Conservation (phyloP, 345 rosid genomes). For the Brassica nigra region DNA sequence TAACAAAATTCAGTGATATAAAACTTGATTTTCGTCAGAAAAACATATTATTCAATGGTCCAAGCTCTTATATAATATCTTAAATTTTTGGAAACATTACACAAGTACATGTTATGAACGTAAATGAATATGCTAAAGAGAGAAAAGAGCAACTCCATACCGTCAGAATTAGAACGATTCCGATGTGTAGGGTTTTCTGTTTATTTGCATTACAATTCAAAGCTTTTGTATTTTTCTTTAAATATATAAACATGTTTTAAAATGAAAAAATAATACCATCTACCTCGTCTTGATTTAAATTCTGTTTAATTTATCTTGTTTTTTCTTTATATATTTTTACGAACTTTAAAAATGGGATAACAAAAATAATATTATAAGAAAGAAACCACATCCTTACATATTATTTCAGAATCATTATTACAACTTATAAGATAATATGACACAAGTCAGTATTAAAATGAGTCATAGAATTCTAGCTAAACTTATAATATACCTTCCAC, state of each 20-base stretch:
- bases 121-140: background rate
- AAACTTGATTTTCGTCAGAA: background rate
- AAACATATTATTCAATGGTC: background rate
- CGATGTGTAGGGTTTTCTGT: background rate
- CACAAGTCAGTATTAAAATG: too few relatives aligned
- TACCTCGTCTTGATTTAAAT: conserved; percentile 12
- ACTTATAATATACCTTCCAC: too few relatives aligned
- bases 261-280: background rate
- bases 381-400: conserved; percentile 13
- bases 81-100: background rate
- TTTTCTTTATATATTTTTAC: conserved; percentile 19
- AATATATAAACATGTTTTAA: background rate
- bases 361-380: conserved; percentile 6
- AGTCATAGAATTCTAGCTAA: too few relatives aligned
- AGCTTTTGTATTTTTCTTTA: background rate
- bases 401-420: too few relatives aligned
- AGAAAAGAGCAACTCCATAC: background rate
- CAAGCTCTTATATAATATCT: background rate
- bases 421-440: too few relatives aligned
- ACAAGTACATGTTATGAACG: background rate
- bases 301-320: conserved; percentile 5
- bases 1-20: background rate
- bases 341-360: background rate
- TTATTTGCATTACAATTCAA: background rate
- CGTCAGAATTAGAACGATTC: background rate